These are phyloP conservation scores for Pharus latifolius DNA, from an alignment of 176 grass and related monocot species.

Conservation along the genomic window DNA sequence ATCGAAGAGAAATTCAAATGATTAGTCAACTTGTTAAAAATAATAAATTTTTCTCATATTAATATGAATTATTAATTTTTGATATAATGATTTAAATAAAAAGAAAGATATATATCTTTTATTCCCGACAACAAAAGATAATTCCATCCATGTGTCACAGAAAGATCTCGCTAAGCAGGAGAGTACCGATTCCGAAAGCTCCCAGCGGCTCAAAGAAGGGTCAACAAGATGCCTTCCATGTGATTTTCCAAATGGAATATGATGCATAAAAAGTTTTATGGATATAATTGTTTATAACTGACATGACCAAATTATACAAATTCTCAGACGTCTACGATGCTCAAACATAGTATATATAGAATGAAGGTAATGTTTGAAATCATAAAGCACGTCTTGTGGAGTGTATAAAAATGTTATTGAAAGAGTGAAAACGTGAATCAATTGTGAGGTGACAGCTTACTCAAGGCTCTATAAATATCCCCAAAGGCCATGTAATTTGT, in stretches of 20 bases:
- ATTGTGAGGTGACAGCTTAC: neutral
- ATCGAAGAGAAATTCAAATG: too few species aligned
- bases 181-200: neutral
- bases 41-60: too few species aligned
- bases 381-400: slow-evolving; percentile 14
- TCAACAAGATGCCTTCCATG: neutral
- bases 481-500: neutral
- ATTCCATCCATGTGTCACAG: too few species aligned
- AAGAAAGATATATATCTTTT: too few species aligned
- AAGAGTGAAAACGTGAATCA: slow-evolving; percentile 12
- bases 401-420: neutral
- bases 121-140: too few species aligned
- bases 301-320: slow-evolving; percentile 11
- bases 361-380: slow-evolving; percentile 2
- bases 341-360: neutral
- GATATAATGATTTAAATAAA: too few species aligned
- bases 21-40: too few species aligned
- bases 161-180: too few species aligned
- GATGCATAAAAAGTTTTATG: neutral
- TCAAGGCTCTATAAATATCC: slow-evolving; percentile 26
- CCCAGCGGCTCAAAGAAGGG: neutral
- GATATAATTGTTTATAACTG: neutral
- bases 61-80: too few species aligned
- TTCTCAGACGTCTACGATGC: neutral
- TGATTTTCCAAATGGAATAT: neutral